Percentiles rank a stretch among this genome's conserved stretches.
Conservation (phyloP, 169 alveolate genomes). For the Plasmodium blacklocki region DNA sequence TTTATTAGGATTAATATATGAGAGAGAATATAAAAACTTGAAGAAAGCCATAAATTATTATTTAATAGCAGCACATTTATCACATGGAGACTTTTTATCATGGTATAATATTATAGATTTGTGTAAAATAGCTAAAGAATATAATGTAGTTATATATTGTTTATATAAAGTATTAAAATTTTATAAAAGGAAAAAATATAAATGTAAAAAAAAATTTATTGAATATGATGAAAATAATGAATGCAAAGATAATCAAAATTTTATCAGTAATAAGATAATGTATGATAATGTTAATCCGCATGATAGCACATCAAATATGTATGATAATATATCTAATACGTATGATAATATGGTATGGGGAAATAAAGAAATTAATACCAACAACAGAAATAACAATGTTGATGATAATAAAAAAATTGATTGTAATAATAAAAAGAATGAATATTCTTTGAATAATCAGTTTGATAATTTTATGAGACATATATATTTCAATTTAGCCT, state of each 20-base stretch:
- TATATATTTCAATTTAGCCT: conserved; percentile 59
- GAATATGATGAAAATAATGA: background rate
- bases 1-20: conserved; percentile 90
- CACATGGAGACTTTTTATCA: conserved; percentile 85
- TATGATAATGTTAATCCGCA: background rate
- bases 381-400: background rate
- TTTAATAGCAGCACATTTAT: conserved; percentile 91
- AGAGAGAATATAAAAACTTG: conserved; percentile 87
- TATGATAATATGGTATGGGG: background rate
- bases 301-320: too few species aligned
- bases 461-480: conserved; percentile 60
- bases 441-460: background rate
- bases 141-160: conserved; percentile 40
- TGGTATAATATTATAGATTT: conserved; percentile 90
- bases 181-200: conserved; percentile 29
- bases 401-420: background rate
- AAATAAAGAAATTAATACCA: background rate
- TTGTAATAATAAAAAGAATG: background rate
- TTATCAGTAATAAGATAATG: background rate
- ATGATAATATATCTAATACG: background rate
- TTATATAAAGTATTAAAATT: conserved; percentile 46
- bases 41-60: conserved; percentile 90
- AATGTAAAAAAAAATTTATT: background rate
- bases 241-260: background rate
- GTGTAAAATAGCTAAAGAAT: conserved; percentile 76